Evolutionary conservation across 352 stramenopile species (phyloP), one percentile per base, ranked within the genome.

Genomic region (Hyphochytrium catenoides): DNA sequence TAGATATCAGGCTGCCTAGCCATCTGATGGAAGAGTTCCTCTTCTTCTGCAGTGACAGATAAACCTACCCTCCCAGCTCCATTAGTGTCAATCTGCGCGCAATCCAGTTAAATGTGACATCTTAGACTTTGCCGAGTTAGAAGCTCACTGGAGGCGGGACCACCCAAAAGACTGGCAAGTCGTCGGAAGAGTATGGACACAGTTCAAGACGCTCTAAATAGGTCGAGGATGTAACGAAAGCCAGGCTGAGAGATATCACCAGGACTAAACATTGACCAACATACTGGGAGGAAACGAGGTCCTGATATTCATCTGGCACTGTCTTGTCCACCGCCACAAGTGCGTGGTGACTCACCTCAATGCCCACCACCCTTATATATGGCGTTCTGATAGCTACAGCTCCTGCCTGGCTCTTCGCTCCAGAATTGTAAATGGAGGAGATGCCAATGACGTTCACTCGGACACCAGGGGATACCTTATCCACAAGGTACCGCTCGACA

Each of bases 1-100:
- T 96, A 96, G 11, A 96, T 58, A 41, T 93, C 59, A 0, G 76
- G 56, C 7, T 85, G 62, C 27, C 71, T 52, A 2, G 81, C 66
- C 49, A 98, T 73, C 39, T 72, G 59, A 21, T 84, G 63, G 57
- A 98, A 97, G n/a, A 88, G 75, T 46, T 97, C 87, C 52, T 97
- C 91, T 55, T 99, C 91, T 0, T 71, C 59, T 0, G 86, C 81
- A 2, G 82, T 95, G 53, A 98, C 98, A n/a, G 64, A 74, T 0
- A 61, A 61, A 17, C 74, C 74, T 14, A 61, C 64, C n/a, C 85
- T 62, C 21, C 86, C 85, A 1, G 71, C 65, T 2, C 76, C 78
- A 51, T 84, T 76, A 46, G 84, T 74, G 31, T 96, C 85, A 19
- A 79, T 75, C 50, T 69, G 41, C 14, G 14, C 14, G 26, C 38